phyloP scores from a whole-genome alignment of 2,329 filamentous ascomycete genomes.

The Cytospora schulzeri region DNA sequence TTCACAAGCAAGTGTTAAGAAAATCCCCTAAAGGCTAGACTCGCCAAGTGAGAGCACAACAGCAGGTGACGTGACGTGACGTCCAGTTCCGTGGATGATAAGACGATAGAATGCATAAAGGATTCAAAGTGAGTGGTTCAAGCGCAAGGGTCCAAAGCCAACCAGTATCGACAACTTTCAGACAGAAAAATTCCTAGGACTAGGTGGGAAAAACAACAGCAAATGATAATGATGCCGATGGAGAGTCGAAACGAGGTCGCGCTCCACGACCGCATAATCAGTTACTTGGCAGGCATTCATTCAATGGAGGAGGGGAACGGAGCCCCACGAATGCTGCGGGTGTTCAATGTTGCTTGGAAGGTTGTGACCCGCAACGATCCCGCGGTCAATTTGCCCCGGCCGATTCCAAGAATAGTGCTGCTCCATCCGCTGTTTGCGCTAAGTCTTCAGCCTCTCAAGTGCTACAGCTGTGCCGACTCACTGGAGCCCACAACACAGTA shows the following conservation, averaged over 20 bases:
- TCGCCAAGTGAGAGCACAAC: background rate
- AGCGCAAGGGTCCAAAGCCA: background rate
- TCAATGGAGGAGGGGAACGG: background rate
- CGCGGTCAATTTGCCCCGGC: background rate
- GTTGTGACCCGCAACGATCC: background rate
- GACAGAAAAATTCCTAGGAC: background rate
- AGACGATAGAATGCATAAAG: background rate
- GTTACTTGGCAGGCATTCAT: background rate
- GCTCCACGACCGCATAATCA: background rate
- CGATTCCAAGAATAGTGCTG: background rate
- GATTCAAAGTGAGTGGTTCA: background rate
- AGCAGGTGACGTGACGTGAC: slow-evolving; percentile 13
- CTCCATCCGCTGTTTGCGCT: background rate
- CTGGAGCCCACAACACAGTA: background rate
- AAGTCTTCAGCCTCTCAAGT: background rate
- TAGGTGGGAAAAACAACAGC: background rate
- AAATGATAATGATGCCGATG: background rate
- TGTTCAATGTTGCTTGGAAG: background rate
- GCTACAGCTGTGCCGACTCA: background rate
- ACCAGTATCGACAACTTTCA: background rate
- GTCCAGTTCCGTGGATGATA: background rate
- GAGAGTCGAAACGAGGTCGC: background rate
- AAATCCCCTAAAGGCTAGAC: background rate
- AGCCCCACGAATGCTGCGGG: background rate
- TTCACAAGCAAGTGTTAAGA: background rate